These are phyloP conservation scores for Pseudogymnoascus sp. DNA, from an alignment of 2,329 filamentous ascomycete genomes.

Conservation along the genomic window DNA sequence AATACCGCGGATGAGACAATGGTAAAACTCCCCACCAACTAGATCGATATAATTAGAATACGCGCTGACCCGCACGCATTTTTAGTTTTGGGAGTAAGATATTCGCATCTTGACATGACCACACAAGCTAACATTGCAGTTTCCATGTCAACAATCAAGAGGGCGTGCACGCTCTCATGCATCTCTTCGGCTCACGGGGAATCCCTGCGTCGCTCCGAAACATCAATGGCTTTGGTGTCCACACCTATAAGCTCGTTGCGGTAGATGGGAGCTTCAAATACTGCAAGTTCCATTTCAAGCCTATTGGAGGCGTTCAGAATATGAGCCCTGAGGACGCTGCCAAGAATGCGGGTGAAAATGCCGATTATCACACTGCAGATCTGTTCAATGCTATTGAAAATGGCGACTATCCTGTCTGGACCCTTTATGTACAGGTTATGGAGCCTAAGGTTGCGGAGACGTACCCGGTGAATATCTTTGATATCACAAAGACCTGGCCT, in stretches of 20 bases:
- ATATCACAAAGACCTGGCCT: conserved; percentile 50
- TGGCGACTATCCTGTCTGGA: conserved; percentile 43
- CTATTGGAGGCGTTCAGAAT: conserved; percentile 40
- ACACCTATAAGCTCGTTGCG: conserved; percentile 42
- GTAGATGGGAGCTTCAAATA: conserved; percentile 42
- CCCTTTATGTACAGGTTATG: conserved; percentile 48
- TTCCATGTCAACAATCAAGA: conserved; percentile 40
- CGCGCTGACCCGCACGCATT: conserved; percentile 12
- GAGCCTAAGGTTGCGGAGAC: conserved; percentile 42
- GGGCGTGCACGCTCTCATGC: conserved; percentile 44
- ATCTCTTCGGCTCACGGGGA: conserved; percentile 43
- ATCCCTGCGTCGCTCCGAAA: conserved; percentile 40
- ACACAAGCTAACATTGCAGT: conserved; percentile 13
- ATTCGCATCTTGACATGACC: not conserved
- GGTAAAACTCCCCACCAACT: conserved; percentile 22
- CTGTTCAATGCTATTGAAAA: conserved; percentile 38
- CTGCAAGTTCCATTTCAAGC: conserved; percentile 43
- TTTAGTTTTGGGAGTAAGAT: conserved; percentile 30
- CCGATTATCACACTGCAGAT: conserved; percentile 33
- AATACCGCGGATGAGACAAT: conserved; percentile 32
- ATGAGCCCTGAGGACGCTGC: conserved; percentile 34
- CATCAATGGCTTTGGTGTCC: conserved; percentile 40
- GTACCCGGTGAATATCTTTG: conserved; percentile 45
- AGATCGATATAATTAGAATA: not conserved
- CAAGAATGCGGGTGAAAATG: conserved; percentile 30